Evolutionary conservation across 1,284 basidiomycete species (phyloP).

Genomic region (Heterobasidion occidentale): DNA sequence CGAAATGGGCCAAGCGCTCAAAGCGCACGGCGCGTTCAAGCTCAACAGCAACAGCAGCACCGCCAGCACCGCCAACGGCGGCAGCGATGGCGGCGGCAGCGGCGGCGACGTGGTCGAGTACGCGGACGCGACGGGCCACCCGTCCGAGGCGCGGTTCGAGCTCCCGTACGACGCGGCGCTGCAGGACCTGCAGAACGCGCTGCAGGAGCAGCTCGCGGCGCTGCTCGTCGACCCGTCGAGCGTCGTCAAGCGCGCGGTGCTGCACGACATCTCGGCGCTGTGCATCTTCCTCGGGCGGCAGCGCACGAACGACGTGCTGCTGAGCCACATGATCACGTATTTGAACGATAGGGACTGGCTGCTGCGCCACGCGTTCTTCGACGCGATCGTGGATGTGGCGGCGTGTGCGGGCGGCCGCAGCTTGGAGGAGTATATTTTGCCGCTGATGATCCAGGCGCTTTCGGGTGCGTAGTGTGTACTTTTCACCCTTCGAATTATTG

Average conservation of each 20-base stretch:
- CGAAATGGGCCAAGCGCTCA: constrained; percentile 88
- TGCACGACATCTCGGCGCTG: constrained; percentile 79
- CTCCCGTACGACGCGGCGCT: constrained; percentile 85
- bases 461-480: constrained; percentile 51
- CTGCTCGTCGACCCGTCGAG: constrained; percentile 71
- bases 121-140: too few species aligned
- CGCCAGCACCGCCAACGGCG: too few species aligned
- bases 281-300: constrained; percentile 92
- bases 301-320: constrained; percentile 89
- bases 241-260: constrained; percentile 67
- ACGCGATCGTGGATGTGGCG: constrained; percentile 92
- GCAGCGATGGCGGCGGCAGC: too few species aligned
- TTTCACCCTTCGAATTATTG: background rate
- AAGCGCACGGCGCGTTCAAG: constrained; percentile 73
- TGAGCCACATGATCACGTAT: constrained; percentile 98
- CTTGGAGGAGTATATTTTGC: constrained; percentile 85
- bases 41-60: constrained; percentile 15
- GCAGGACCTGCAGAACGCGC: constrained; percentile 76
- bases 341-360: constrained; percentile 95
- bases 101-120: too few species aligned
- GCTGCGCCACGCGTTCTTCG: constrained; percentile 87
- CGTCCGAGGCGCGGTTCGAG: constrained; percentile 57
- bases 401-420: constrained; percentile 85
- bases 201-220: constrained; percentile 84
- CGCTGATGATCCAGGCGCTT: constrained; percentile 88